Percentiles rank a stretch among this genome's conserved stretches.
Evolutionary conservation across 2,329 filamentous ascomycete species (phyloP).

Genomic region (Colletotrichum gigasporum): DNA sequence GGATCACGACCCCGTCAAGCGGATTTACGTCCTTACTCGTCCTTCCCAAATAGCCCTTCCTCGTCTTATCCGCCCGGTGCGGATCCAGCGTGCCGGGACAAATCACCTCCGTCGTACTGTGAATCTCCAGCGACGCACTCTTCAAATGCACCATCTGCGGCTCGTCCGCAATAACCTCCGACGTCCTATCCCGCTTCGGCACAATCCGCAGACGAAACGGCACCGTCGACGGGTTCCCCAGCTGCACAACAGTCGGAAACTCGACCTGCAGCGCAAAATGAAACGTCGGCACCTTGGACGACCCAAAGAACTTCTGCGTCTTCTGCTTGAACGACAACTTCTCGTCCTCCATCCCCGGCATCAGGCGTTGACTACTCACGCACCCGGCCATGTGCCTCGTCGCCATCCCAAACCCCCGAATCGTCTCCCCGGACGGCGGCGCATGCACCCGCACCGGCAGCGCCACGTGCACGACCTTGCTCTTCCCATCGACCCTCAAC

Average conservation of each 20-base stretch:
- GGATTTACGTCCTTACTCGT: not conserved
- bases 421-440: not conserved
- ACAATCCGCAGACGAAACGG: slow-evolving; percentile 34
- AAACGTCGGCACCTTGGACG: slow-evolving; percentile 44
- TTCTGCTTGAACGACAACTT: slow-evolving; percentile 45
- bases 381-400: not conserved
- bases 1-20: not conserved
- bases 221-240: slow-evolving; percentile 36
- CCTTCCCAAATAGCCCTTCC: not conserved
- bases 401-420: slow-evolving; percentile 31
- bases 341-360: slow-evolving; percentile 41
- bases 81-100: slow-evolving; percentile 25
- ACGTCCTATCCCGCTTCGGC: slow-evolving; percentile 30
- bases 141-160: slow-evolving; percentile 31
- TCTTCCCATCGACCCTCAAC: slow-evolving; percentile 32
- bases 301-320: slow-evolving; percentile 41
- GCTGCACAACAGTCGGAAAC: slow-evolving; percentile 41
- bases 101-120: slow-evolving; percentile 25
- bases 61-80: slow-evolving; percentile 6
- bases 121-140: slow-evolving; percentile 31
- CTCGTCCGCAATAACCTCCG: slow-evolving; percentile 22
- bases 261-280: slow-evolving; percentile 37
- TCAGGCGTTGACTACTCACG: slow-evolving; percentile 38
- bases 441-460: slow-evolving; percentile 36
- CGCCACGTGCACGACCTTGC: slow-evolving; percentile 13